Percentiles rank a stretch among this genome's conserved stretches.
Conservation (phyloP, 352 stramenopile genomes). For the Globisporangium polare region DNA sequence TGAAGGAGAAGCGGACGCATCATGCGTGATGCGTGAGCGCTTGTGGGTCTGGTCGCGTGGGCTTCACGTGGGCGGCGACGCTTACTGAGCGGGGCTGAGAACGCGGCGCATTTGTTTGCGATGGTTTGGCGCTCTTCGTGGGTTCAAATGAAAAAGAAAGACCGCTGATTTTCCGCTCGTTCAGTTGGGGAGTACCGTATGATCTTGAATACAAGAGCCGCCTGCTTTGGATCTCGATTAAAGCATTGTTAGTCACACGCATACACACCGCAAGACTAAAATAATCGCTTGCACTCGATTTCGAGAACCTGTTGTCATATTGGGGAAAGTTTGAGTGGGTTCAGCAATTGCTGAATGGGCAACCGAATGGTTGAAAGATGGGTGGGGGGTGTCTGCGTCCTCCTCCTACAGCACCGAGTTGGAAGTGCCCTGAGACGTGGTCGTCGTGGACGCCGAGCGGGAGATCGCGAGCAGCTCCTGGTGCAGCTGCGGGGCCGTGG, state of each 20-base stretch:
- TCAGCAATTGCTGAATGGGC: not conserved
- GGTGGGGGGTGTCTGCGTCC: not conserved
- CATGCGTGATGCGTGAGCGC: not conserved
- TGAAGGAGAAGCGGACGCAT: not conserved
- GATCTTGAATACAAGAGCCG: no score
- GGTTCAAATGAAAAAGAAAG: no score
- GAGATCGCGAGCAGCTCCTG: slow-evolving; percentile 14
- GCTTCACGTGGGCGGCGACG: not conserved
- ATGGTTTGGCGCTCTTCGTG: no score
- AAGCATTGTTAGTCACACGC: no score
- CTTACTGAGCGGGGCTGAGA: not conserved
- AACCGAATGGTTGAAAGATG: not conserved
- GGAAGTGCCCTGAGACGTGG: not conserved
- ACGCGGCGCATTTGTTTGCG: no score
- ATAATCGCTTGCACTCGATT: not conserved
- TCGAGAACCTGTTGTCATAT: not conserved
- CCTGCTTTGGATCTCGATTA: no score
- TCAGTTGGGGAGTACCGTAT: no score
- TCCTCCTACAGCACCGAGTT: slow-evolving; percentile 8
- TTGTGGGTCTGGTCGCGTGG: not conserved
- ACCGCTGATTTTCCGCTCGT: no score
- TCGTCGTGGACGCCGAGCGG: not conserved
- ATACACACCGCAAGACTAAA: no score
- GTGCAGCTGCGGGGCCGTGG: slow-evolving; percentile 2
- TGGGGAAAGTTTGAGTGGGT: not conserved